Evolutionary conservation across 108 stramenopile genomes (phyloP), one percentile per base, ranked within the genome.

Genomic region (Schizochytrium sp.): DNA sequence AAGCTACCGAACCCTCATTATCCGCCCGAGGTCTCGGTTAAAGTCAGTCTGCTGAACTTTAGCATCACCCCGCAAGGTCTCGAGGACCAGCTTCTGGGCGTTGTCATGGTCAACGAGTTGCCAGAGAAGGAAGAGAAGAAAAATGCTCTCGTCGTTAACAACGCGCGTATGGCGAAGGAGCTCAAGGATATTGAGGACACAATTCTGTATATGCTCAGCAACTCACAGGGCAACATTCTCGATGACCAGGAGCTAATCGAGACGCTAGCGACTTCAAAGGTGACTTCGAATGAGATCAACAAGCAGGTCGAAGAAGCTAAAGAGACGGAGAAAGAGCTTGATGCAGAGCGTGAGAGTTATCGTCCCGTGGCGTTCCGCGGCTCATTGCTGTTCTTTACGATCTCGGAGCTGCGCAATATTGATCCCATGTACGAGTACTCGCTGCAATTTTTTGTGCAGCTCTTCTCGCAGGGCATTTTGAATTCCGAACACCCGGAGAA

Each of bases 361-460:
- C 92, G 94, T 19, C 93, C 92, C 6, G 93, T 95, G 10, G 94
- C 95, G 2, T 92, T 93, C 58, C 57, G 94, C 51, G 94, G 93
- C n/a, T 89, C 88, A 3, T 89, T 94, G 57, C 90, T 94, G 5
- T 94, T 94, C 87, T 94, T 94, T 72, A 92, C 91, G 59, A 71
- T 94, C 29, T 89, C 93, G 0, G 94, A 95, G 48, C 92, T 95
- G 10, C 19, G 72, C 58, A 88, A 92, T 87, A 90, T 95, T 44
- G 94, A 95, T 55, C 94, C 94, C n/a, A 95, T 95, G 94, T 95
- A 95, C 92, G 93, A 94, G 91, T 94, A 94, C 92, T 91, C 93
- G 18, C 90, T 94, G 87, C 93, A 72, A 8, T 94, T 93, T 93
- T 94, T 93, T 71, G 90, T 87, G 29, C 41, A 87, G 19, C 90